Conservation (phyloP, 2,329 filamentous ascomycete genomes). For the Penicillium sp. region DNA sequence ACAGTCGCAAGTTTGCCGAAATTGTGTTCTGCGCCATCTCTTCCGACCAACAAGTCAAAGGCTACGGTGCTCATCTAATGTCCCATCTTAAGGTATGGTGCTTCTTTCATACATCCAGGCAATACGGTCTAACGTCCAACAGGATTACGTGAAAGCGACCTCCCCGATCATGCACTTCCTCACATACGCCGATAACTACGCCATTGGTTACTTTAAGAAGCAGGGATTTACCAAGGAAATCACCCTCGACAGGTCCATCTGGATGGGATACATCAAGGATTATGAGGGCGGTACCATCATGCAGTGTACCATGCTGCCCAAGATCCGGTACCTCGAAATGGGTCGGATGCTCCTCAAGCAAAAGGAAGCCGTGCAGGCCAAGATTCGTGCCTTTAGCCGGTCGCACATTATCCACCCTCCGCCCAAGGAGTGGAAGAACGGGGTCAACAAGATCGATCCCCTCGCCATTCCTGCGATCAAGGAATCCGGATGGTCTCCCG, state of each 20-base stretch:
- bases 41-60: slow-evolving; percentile 97
- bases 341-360: slow-evolving; percentile 95
- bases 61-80: slow-evolving; percentile 97
- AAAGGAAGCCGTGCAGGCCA: slow-evolving; percentile 90
- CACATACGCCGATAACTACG: slow-evolving; percentile 98
- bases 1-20: slow-evolving; percentile 87
- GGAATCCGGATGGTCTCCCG: slow-evolving; percentile 88
- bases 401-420: slow-evolving; percentile 84
- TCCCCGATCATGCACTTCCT: slow-evolving; percentile 98
- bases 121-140: slow-evolving; percentile 1
- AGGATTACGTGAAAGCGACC: slow-evolving; percentile 93
- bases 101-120: background rate
- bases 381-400: slow-evolving; percentile 87
- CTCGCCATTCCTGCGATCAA: slow-evolving; percentile 84
- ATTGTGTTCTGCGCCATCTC: slow-evolving; percentile 99
- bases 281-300: slow-evolving; percentile 99
- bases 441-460: slow-evolving; percentile 73
- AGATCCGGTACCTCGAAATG: slow-evolving; percentile 88
- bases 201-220: slow-evolving; percentile 98
- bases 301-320: slow-evolving; percentile 97
- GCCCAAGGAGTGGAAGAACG: slow-evolving; percentile 80
- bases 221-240: slow-evolving; percentile 99
- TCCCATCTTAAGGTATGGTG: slow-evolving; percentile 75
- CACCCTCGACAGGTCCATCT: slow-evolving; percentile 80
- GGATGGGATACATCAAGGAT: slow-evolving; percentile 99